These are phyloP conservation scores for Neurospora sublineolata DNA, from an alignment of 495 filamentous ascomycete genomes.

Conservation along the genomic window DNA sequence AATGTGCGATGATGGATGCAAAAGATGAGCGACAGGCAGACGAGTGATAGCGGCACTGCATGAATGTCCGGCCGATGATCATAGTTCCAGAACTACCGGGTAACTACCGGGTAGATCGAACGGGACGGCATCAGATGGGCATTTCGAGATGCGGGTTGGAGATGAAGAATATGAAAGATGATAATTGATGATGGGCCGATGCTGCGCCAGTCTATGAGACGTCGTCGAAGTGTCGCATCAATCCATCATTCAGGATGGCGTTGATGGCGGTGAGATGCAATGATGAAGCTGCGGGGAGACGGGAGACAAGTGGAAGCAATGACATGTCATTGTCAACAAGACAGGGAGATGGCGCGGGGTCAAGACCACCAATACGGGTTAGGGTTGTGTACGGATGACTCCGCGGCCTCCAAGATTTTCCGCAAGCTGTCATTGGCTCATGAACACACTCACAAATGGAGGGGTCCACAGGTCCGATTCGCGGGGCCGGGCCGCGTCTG, in stretches of 20 bases:
- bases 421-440: not conserved
- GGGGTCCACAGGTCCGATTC: not conserved
- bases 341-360: not conserved
- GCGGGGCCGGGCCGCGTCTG: not conserved
- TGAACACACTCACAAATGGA: not conserved
- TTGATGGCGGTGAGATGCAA: not conserved
- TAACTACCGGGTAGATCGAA: not conserved
- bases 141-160: not conserved
- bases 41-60: not conserved
- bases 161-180: not conserved
- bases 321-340: not conserved
- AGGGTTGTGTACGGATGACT: not conserved
- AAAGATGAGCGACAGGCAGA: not conserved
- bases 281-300: not conserved
- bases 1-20: not conserved
- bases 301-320: not conserved
- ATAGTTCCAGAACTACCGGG: not conserved
- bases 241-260: not conserved
- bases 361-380: not conserved
- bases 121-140: not conserved
- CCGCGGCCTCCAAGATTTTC: not conserved
- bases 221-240: not conserved
- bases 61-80: not conserved
- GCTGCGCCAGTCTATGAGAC: not conserved
- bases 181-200: not conserved